phyloP scores from a whole-genome alignment of 2,329 filamentous ascomycete species.

The Cordyceps farinosa region DNA sequence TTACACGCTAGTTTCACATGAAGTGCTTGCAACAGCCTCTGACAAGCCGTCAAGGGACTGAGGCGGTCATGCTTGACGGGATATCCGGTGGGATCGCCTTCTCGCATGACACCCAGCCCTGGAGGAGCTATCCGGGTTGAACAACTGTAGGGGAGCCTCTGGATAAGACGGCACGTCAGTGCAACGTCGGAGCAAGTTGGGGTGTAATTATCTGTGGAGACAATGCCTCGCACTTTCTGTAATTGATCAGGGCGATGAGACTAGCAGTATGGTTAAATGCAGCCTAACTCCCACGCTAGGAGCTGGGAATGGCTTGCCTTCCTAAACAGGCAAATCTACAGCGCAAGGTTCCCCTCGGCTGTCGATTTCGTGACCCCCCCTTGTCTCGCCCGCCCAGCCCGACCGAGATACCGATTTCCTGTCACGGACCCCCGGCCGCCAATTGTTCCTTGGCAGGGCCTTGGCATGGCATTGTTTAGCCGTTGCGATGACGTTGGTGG shows the following conservation, averaged over 20 bases:
- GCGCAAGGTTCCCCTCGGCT: background rate
- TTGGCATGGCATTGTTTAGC: background rate
- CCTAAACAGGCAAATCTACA: background rate
- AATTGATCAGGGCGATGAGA: no score
- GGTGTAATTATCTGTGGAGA: background rate
- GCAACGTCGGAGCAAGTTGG: background rate
- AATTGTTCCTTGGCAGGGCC: background rate
- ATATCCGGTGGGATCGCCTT: no score
- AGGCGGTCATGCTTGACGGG: no score
- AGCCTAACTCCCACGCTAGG: background rate
- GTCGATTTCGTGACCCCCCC: background rate
- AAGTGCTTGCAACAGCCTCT: no score
- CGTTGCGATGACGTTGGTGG: background rate
- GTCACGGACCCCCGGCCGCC: background rate
- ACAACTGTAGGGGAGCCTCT: conserved; percentile 10
- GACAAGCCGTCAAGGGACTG: no score
- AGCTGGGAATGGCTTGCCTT: background rate
- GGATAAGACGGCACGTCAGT: conserved; percentile 16
- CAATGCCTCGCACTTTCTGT: background rate
- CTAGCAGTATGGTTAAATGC: background rate
- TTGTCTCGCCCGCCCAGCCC: background rate
- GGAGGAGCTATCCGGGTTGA: no score
- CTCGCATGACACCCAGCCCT: no score
- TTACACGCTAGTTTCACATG: no score
- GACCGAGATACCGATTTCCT: background rate